Base-by-base conservation (phyloP, 192 early-diverging fungal genomes). In the Geranomyces michiganensis region DNA sequence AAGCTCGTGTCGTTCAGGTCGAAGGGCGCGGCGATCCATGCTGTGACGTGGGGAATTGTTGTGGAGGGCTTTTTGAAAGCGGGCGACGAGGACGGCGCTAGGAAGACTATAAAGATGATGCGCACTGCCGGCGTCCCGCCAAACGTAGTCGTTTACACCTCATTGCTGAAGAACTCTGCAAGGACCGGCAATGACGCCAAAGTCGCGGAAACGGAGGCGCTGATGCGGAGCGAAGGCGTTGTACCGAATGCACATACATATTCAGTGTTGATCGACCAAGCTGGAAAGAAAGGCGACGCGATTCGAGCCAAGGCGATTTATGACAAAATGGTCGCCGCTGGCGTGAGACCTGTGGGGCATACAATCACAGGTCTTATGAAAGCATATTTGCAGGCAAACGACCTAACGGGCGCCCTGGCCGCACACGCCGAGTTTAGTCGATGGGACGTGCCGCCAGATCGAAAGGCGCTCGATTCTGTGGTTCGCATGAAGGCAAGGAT, bases 321-420 rank as follows among this genome's bases (percentile, higher is more conserved):
- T 44, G 24, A 24, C n/a, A 19, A 49, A 24, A 62, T 72, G 61
- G 21, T 14, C 0, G 61, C 22, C 27, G 27, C 36, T 8, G 58
- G 33, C 19, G 12, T 70, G 9, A 2, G 43, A 29, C 70, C 70
- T 15, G 70, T 64, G 30, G 24, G 21, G 6, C 31, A 53, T n/a
- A 45, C 21, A n/a, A 48, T 53, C 22, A 72, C 70, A 12, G 70
- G 46, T 15, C 27, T 72, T 21, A 62, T 72, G 41, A 29, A 41
- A 7, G 70, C 70, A 1, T 55, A 64, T 36, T 60, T 44, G 15
- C 30, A 17, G 7, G 47, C 56, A 13, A 26, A 31, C 14, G 24
- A 72, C 43, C 13, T 59, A 3, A 61, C 64, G 13, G 62, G 62
- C 6, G 45, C 32, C 7, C 13, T 63, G 27, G 9, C 44, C 27